Percentiles rank a stretch among this genome's conserved stretches.
These are phyloP conservation scores for Coemansia aciculifera DNA, from an alignment of 192 early-diverging fungal genomes.

Conservation along the genomic window DNA sequence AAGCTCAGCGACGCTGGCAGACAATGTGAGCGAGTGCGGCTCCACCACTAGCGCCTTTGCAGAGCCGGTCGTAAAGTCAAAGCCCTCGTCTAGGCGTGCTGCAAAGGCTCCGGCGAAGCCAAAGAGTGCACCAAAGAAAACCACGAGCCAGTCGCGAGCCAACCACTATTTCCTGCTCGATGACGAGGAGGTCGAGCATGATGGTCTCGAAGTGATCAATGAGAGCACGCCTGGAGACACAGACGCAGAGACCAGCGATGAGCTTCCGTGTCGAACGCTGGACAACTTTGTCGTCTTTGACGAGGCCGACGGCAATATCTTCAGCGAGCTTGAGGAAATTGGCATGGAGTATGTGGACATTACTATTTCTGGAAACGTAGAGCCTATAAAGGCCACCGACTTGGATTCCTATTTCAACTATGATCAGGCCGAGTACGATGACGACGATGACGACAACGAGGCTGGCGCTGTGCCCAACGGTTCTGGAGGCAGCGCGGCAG, in stretches of 20 bases:
- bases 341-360: slow-evolving; percentile 50
- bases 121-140: neutral
- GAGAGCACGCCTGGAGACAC: slow-evolving; percentile 32
- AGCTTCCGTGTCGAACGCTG: slow-evolving; percentile 54
- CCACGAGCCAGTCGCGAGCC: neutral
- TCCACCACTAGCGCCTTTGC: neutral
- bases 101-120: neutral
- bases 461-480: slow-evolving; percentile 24
- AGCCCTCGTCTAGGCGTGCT: slow-evolving; percentile 1
- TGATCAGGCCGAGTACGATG: slow-evolving; percentile 42
- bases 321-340: slow-evolving; percentile 53
- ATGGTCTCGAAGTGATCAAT: slow-evolving; percentile 50
- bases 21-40: neutral
- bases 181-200: slow-evolving; percentile 40
- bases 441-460: slow-evolving; percentile 35
- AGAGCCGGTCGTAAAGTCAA: neutral
- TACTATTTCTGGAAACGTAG: slow-evolving; percentile 54
- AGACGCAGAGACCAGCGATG: slow-evolving; percentile 21
- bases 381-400: slow-evolving; percentile 39
- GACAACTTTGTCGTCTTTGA: slow-evolving; percentile 61
- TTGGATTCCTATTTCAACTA: slow-evolving; percentile 10
- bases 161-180: slow-evolving; percentile 19
- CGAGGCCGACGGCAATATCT: slow-evolving; percentile 22
- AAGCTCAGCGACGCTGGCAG: neutral
- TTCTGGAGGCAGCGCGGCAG: neutral